Base-by-base conservation (phyloP, 345 rosid species). In the Citrus glauca region DNA sequence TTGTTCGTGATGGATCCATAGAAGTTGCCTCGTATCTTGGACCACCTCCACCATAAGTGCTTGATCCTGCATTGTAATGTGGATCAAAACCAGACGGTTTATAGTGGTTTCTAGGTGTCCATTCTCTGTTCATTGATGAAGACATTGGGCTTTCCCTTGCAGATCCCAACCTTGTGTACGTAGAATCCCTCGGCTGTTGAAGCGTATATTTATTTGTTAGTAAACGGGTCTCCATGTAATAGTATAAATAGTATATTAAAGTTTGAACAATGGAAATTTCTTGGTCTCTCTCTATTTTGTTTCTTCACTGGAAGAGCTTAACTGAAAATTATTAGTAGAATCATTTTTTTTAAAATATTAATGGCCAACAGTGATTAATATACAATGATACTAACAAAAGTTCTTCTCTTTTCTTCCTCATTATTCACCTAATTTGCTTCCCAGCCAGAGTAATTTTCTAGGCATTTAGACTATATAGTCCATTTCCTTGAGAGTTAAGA, bases 41-140 rank as follows among this genome's bases (percentile, higher is more conserved):
- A 10, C 88, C 84, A 10, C 87, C 85, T 27, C 66, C 35, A 80
- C 90, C 85, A 20, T 89, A 89, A 56, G 87, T 82, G 76, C 93
- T 90, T 14, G 95, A 83, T 40, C 92, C 88, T 0, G 89, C 90
- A 40, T 77, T 74, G 45, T 88, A 88, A 50, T 84, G 84, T 33
- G 83, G 89, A 9, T 32, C 35, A 81, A 64, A 65, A 72, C 89
- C 84, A 13, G 84, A 71, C 6, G 93, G 91, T 75, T 80, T 95
- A 25, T 90, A 87, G 84, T 91, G 82, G 85, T 77, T 85, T 79
- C 97, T 89, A 30, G 99, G 98, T 4, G 92, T 91, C 92, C 94
- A 92, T 35, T 87, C 91, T 81, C 66, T 84, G 82, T 81, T 81
- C 7, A 75, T 75, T 22, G 90, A 78, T 6, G 90, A 79, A 25